Evolutionary conservation across 164 flowering plant species (phyloP), one percentile per base, ranked within the genome.

Genomic region (Macadamia integrifolia): DNA sequence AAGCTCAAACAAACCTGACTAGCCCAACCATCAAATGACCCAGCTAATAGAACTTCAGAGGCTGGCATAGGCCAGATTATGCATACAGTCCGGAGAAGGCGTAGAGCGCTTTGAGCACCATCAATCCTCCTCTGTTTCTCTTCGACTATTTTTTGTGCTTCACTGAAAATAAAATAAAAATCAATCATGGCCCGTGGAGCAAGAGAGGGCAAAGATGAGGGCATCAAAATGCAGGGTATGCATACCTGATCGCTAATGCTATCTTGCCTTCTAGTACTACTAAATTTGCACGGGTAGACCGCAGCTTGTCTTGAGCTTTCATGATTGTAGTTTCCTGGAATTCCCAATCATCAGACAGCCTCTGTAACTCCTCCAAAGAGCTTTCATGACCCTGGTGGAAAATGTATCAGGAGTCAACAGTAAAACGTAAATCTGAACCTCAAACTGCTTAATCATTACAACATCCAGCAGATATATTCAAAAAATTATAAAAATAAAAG

Each of bases 21-120:
- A 17, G 88, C 72, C 98, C 98, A 94, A 66, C 98, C 97, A 79
- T 94, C 98, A 79, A 82, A 94, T 1, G 98, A 94, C 65, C 98
- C 98, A 60, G 83, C 66, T 58, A 94, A 73, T 29, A 91, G 79
- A 69, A 91, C 97, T 72, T 87, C 93, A 14, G 90, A 81, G 49
- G 91, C 98, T 59, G 92, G 74, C 81, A 75, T 87, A 49, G 90
- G 87, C 96, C 97, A 93, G 68, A 87, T 83, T 49, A 93, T 76
- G 69, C 75, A 80, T 44, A 82, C 68, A 66, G 83, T 75, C 43
- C 86, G 90, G 59, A 91, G 88, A 73, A 86, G 82, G 53, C 43
- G 74, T 17, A 85, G 71, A 75, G 89, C 80, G 71, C 73, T 83
- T 64, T 68, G 80, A 66, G 95, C 87, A 74, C 77, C 72, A 64